Evolutionary conservation across 805 yeast species (phyloP).

Genomic region (Barnettozyma californica): DNA sequence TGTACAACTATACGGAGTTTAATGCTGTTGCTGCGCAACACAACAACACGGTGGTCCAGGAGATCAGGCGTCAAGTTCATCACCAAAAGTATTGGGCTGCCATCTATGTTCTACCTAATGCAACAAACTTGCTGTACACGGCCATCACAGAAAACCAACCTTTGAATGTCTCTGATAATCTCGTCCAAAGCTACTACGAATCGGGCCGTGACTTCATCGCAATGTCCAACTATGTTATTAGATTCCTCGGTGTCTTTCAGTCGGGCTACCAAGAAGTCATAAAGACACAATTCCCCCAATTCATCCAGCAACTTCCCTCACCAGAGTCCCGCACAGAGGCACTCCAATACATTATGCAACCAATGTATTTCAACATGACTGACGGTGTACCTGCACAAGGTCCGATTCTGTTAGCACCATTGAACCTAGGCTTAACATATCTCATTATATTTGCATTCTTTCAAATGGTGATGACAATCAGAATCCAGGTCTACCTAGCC

Average conservation of each 20-base stretch:
- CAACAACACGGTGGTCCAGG: conserved; percentile 26
- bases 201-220: conserved; percentile 57
- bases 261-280: conserved; percentile 13
- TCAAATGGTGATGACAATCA: conserved; percentile 53
- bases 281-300: conserved; percentile 1
- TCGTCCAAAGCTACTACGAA: conserved; percentile 44
- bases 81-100: conserved; percentile 58
- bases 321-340: conserved; percentile 19
- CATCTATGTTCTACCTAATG: conserved; percentile 44
- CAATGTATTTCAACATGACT: conserved; percentile 17
- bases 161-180: conserved; percentile 19
- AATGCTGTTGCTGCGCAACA: conserved; percentile 14
- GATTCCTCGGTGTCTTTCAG: conserved; percentile 41
- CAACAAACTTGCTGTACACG: conserved; percentile 30
- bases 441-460: conserved; percentile 66
- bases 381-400: conserved; percentile 47
- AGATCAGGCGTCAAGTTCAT: conserved; percentile 38
- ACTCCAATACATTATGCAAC: conserved; percentile 12
- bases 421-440: conserved; percentile 70
- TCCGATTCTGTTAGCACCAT: conserved; percentile 53
- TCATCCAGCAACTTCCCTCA: conserved; percentile 31
- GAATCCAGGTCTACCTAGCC: conserved; percentile 37
- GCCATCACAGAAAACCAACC: conserved; percentile 22
- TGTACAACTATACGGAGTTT: conserved; percentile 22
- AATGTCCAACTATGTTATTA: conserved; percentile 38